Evolutionary conservation across 2,329 filamentous ascomycete genomes (phyloP).

Genomic region (Aureobasidium leucospermi): DNA sequence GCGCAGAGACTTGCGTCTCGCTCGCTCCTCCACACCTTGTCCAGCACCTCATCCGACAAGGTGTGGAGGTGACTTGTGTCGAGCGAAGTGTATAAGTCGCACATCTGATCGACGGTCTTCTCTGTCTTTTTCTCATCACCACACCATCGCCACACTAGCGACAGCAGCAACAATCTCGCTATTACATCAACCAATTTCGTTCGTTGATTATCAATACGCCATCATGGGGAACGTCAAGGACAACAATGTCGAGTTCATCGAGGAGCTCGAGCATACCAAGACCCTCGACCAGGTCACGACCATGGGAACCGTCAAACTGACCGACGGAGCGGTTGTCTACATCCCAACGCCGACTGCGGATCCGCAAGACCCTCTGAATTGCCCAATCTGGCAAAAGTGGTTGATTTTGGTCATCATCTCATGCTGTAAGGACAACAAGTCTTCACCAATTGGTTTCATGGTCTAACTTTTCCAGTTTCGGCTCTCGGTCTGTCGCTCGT

Average conservation of each 20-base stretch:
- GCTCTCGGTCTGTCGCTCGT: conserved; percentile 33
- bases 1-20: background rate
- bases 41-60: background rate
- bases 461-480: conserved; percentile 27
- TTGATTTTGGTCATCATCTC: conserved; percentile 14
- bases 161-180: background rate
- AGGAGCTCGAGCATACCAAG: conserved; percentile 11
- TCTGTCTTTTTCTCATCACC: background rate
- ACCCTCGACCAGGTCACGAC: conserved; percentile 14
- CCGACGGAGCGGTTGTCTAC: conserved; percentile 21
- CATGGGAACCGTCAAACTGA: conserved; percentile 28
- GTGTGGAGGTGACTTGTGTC: background rate
- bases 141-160: background rate
- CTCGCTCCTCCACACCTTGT: conserved; percentile 1
- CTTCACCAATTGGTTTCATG: no score
- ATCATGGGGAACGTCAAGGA: conserved; percentile 15
- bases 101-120: background rate
- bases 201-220: background rate
- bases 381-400: conserved; percentile 15
- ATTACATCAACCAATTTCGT: background rate
- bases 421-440: background rate
- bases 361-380: conserved; percentile 13
- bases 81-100: conserved; percentile 7
- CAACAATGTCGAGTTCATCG: conserved; percentile 10
- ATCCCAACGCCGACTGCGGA: conserved; percentile 15